phyloP scores from a whole-genome alignment of 495 filamentous ascomycete genomes.

The Neurospora sp. region DNA sequence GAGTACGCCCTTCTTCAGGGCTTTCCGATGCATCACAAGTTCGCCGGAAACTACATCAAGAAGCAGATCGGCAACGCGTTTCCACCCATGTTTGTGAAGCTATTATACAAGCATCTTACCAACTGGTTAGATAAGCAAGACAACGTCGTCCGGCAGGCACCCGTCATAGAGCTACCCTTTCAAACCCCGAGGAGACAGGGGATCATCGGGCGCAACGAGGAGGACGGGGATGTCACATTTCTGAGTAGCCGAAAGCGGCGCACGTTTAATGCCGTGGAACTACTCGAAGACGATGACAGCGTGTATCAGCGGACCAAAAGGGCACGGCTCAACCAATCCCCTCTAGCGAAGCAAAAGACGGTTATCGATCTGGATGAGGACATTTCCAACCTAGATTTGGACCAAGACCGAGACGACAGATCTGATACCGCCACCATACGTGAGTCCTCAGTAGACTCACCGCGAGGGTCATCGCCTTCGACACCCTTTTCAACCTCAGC shows the following conservation, averaged over 20 bases:
- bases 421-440: neutral
- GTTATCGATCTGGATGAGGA: neutral
- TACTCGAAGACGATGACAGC: too few relatives aligned
- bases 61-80: constrained; percentile 87
- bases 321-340: neutral
- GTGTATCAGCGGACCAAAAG: neutral
- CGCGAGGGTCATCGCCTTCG: neutral
- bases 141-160: constrained; percentile 9
- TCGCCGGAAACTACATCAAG: constrained; percentile 38
- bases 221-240: neutral
- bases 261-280: too few relatives aligned
- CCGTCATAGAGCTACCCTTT: neutral
- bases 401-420: neutral
- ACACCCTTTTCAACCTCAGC: neutral
- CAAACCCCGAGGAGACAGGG: neutral
- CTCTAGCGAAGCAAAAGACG: neutral
- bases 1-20: constrained; percentile 71
- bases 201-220: neutral
- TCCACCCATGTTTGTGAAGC: constrained; percentile 52
- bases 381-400: accelerated
- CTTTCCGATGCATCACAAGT: constrained; percentile 58
- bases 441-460: neutral
- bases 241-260: neutral
- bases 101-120: constrained; percentile 49
- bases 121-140: constrained; percentile 50